Evolutionary conservation across 2,329 filamentous ascomycete genomes (phyloP).

Genomic region (Aspergillus arachidicola): DNA sequence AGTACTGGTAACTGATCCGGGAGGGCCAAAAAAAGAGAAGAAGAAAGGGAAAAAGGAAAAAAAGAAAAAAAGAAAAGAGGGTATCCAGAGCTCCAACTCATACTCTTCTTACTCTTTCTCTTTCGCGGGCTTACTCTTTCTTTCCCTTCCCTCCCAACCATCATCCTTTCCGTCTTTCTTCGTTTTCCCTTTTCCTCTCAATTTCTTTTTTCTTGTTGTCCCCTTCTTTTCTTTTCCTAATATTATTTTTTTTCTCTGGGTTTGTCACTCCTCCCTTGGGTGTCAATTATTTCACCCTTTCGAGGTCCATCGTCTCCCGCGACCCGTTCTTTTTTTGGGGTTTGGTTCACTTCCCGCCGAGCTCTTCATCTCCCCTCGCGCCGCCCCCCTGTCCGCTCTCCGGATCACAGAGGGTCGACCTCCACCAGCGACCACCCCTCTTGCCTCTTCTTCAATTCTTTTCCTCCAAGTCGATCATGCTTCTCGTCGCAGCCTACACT

Average conservation of each 20-base stretch:
- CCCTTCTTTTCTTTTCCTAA: background rate
- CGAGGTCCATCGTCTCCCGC: constrained; percentile 1
- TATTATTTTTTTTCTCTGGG: constrained; percentile 13
- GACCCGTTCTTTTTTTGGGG: constrained; percentile 16
- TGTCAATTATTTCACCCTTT: constrained; percentile 20
- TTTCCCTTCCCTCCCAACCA: background rate
- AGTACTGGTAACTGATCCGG: constrained; percentile 1
- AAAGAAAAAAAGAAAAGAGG: background rate
- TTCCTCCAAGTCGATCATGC: constrained; percentile 28
- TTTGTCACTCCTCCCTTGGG: constrained; percentile 21
- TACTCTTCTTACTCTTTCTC: background rate
- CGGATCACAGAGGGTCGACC: constrained; percentile 9
- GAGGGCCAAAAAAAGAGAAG: background rate
- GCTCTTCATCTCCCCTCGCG: constrained; percentile 23
- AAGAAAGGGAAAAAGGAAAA: background rate
- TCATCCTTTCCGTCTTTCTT: constrained; percentile 2
- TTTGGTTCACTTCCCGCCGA: constrained; percentile 19
- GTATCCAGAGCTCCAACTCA: constrained; percentile 1
- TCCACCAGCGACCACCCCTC: constrained; percentile 1
- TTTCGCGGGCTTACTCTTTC: background rate
- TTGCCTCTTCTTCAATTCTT: constrained; percentile 6
- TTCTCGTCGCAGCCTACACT: constrained; percentile 19
- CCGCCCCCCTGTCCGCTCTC: constrained; percentile 30
- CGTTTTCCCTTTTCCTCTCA: background rate
- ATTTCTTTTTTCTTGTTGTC: constrained; percentile 7